Conservation (phyloP, 2,329 filamentous ascomycete genomes). For the Neopestalotiopsis clavispora region DNA sequence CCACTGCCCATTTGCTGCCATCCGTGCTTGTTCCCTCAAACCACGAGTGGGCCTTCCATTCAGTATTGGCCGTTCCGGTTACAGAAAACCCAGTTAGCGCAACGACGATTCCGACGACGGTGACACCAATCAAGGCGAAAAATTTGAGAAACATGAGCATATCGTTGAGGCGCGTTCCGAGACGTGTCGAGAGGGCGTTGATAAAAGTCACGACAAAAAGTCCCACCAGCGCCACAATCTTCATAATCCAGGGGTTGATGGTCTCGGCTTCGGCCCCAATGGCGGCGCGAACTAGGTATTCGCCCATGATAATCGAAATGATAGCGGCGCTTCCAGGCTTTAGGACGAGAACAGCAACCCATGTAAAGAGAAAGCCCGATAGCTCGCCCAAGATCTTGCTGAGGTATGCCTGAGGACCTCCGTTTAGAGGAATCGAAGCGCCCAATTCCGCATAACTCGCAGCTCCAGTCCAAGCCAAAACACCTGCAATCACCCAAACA, state of each 20-base stretch:
- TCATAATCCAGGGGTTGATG: slow-evolving; percentile 87
- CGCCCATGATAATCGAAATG: slow-evolving; percentile 96
- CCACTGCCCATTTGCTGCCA: slow-evolving; percentile 87
- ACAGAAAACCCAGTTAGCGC: slow-evolving; percentile 83
- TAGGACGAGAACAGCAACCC: slow-evolving; percentile 91
- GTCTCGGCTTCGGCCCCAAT: slow-evolving; percentile 85
- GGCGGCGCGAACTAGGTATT: slow-evolving; percentile 89
- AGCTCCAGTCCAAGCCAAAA: slow-evolving; percentile 94
- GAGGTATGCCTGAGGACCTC: slow-evolving; percentile 90
- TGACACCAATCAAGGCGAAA: slow-evolving; percentile 83
- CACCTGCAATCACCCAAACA: slow-evolving; percentile 90
- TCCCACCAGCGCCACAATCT: slow-evolving; percentile 80
- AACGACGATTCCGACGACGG: slow-evolving; percentile 86
- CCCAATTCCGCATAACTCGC: slow-evolving; percentile 95
- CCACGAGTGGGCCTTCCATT: slow-evolving; percentile 90
- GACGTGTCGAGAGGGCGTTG: slow-evolving; percentile 88
- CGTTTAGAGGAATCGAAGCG: slow-evolving; percentile 93
- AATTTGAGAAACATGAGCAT: slow-evolving; percentile 98
- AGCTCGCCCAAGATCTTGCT: slow-evolving; percentile 96
- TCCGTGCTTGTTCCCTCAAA: slow-evolving; percentile 84
- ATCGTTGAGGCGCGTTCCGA: slow-evolving; percentile 87
- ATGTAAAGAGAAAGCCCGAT: slow-evolving; percentile 92
- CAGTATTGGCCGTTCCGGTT: slow-evolving; percentile 73
- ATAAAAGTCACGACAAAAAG: slow-evolving; percentile 78
- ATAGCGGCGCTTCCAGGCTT: slow-evolving; percentile 95